Evolutionary conservation across 1,284 basidiomycete genomes (phyloP), one percentile per base, ranked within the genome.

Genomic region (Moesziomyces antarcticus): DNA sequence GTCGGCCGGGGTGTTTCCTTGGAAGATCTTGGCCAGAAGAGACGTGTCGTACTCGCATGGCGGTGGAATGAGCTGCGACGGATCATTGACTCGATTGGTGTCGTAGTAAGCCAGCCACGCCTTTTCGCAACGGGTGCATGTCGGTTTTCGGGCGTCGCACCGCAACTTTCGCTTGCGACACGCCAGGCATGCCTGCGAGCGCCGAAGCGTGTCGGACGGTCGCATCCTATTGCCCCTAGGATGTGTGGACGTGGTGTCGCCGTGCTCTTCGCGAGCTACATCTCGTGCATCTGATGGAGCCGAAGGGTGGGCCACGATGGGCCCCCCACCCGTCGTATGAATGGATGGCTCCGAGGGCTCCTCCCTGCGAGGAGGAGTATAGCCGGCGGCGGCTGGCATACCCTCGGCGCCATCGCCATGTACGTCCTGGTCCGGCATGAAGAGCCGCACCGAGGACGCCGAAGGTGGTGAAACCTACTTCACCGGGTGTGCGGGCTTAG

Each of bases 11-110:
- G 47, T 45, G 47, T 25, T 49, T 5, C 27, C 44, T n/a, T 57
- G 64, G 50, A 70, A 70, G 46, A 65, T 70, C 50, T 56, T 70
- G 11, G 61, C 43, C 0, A 70, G 54, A 14, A 70, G 45, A 10
- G 67, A 70, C 1, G 53, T 59, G 43, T 70, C 67, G 47, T 70
- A 70, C 37, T 64, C 67, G 54, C 67, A 70, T 11, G 61, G 61
- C 7, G 67, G 67, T 22, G 60, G 53, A 5, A 52, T 25, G 5
- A 27, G 16, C 18, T 25, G 22, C 3, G 27, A n/a, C 2, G 52
- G n/a, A 11, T 21, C 22, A 4, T 20, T 13, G 3, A 27, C 25
- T 21, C 53, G 56, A 8, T 43, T 45, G 16, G 37, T 22, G 21
- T 56, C 43, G n/a, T 70, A 48, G 16, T 64, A 70, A 3, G 56